Conservation (phyloP, 2,329 filamentous ascomycete genomes). For the Purpureocillium lavendulum region DNA sequence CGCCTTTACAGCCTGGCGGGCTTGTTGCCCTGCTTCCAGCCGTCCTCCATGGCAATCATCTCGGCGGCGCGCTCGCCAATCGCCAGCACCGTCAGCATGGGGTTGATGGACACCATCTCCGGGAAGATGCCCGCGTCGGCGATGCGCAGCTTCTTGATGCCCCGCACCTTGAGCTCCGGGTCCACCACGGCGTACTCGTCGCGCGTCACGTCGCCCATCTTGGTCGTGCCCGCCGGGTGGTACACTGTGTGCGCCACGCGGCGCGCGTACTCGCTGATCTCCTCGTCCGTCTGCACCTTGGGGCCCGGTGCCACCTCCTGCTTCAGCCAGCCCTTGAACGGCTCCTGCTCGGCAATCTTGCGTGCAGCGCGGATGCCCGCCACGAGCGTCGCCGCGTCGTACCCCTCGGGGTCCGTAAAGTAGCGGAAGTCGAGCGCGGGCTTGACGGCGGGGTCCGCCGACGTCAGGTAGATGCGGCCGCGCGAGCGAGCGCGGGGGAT, state of each 20-base stretch:
- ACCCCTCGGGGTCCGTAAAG: slow-evolving; percentile 79
- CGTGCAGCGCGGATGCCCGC: slow-evolving; percentile 71
- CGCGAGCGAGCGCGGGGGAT: slow-evolving; percentile 75
- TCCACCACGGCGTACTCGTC: slow-evolving; percentile 78
- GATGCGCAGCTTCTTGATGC: slow-evolving; percentile 66
- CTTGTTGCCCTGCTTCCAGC: slow-evolving; percentile 25
- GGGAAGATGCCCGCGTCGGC: slow-evolving; percentile 86
- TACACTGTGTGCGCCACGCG: slow-evolving; percentile 82
- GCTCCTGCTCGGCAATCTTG: slow-evolving; percentile 63
- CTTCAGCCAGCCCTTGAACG: slow-evolving; percentile 79
- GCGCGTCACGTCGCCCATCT: slow-evolving; percentile 68
- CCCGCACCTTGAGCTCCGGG: slow-evolving; percentile 60
- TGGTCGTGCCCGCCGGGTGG: slow-evolving; percentile 81
- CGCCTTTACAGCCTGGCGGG: slow-evolving; percentile 20
- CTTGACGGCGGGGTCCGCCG: slow-evolving; percentile 66
- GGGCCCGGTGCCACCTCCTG: slow-evolving; percentile 73
- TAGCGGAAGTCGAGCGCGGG: slow-evolving; percentile 83
- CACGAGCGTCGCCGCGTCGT: slow-evolving; percentile 75
- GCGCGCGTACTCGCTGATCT: slow-evolving; percentile 72
- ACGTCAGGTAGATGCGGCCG: slow-evolving; percentile 70
- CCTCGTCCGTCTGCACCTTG: slow-evolving; percentile 65
- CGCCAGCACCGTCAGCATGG: slow-evolving; percentile 80
- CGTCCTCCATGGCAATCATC: slow-evolving; percentile 64
- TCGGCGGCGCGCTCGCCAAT: slow-evolving; percentile 81
- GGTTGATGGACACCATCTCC: slow-evolving; percentile 79